Evolutionary conservation across 148 eudicot genomes (phyloP), one percentile per base, ranked within the genome.

Genomic region (Silene conica): DNA sequence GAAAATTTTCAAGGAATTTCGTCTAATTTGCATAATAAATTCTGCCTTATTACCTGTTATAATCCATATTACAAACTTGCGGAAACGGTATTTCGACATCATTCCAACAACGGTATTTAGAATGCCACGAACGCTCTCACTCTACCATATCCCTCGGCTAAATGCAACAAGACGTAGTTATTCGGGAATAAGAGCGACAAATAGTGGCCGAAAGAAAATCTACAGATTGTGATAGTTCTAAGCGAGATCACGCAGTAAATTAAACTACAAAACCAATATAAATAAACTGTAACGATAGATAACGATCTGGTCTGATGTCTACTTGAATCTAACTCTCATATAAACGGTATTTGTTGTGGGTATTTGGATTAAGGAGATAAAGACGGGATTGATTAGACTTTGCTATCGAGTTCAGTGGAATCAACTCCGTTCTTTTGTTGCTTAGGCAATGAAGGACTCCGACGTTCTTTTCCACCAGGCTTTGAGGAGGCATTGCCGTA

Each of bases 391-490:
- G 46, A 16, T 63, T 64, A 78, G 68, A 73, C 81, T 59, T 56
- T 70, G 61, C 48, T 48, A 5, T 78, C 73, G 25, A 58, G 73
- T 79, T 89, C 90, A n/a, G 92, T 70, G 63, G 87, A 74, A 80
- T 92, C 94, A 54, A 81, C 63, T 22, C 75, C 87, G 23, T 78
- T 83, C 78, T 76, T 87, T 63, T 79, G 89, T 71, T 82, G 88
- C 71, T 69, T 84, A 57, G 90, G 66, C 23, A 78, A n/a, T 8
- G 88, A 75, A 76, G 80, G 81, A 72, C 81, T 81, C 34, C 87
- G 82, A 0, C 92, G 85, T 79, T 92, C 97, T 76, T 91, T 91
- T 14, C 97, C 97, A 5, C 97, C 97, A 13, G 97, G 93, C 77
- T 87, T 91, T 41, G 94, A 83, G 11, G 97, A 91, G 66, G 93